Evolutionary conservation across 176 grass and related monocot genomes (phyloP).

Genomic region (sorghum (Sorghum bicolor)): Sorghum_bicolor_NCBIv3 NC_012875.2:9807001-9807500

Average conservation of each 20-base stretch:
- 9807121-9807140: background rate
- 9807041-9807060: background rate
- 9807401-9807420: slow-evolving; percentile 90
- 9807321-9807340: background rate
- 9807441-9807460: slow-evolving; percentile 44
- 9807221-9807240: background rate
- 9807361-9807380: background rate
- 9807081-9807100: background rate
- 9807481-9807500: background rate
- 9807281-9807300: background rate
- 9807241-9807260: background rate
- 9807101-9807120: background rate
- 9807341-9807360: background rate
- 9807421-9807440: slow-evolving; percentile 49
- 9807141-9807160: background rate
- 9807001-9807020: slow-evolving; percentile 1
- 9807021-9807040: background rate
- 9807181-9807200: background rate
- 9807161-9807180: background rate
- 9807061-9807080: background rate
- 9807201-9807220: background rate
- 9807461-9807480: slow-evolving; percentile 58
- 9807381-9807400: slow-evolving; percentile 79
- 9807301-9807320: background rate
- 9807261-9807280: background rate